Conservation (phyloP, 352 stramenopile species). For the Phytophthora meadii region DNA sequence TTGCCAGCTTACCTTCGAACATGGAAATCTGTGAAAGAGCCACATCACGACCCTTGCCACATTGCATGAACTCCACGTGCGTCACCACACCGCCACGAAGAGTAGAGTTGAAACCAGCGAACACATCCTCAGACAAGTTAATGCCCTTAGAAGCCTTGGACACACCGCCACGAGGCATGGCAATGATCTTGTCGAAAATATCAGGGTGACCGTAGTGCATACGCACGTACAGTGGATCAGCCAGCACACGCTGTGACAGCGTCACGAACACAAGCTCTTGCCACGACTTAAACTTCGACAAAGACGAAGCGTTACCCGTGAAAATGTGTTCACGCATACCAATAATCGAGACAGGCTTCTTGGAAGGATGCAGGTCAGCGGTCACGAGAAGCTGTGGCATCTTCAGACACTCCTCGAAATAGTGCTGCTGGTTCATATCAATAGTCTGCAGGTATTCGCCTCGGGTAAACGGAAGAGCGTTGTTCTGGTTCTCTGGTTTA, state of each 20-base stretch:
- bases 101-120: conserved; percentile 78
- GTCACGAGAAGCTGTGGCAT: conserved; percentile 82
- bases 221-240: conserved; percentile 74
- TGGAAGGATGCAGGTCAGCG: conserved; percentile 67
- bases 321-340: conserved; percentile 89
- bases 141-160: conserved; percentile 84
- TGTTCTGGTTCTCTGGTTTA: conserved; percentile 91
- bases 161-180: conserved; percentile 72
- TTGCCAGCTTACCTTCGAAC: conserved; percentile 83
- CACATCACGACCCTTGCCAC: conserved; percentile 83
- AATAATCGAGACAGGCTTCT: conserved; percentile 81
- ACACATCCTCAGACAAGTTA: conserved; percentile 86
- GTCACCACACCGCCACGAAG: conserved; percentile 73
- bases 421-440: conserved; percentile 92
- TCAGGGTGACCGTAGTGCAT: conserved; percentile 89
- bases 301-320: conserved; percentile 76
- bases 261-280: conserved; percentile 86
- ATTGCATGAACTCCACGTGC: conserved; percentile 85
- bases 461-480: conserved; percentile 85
- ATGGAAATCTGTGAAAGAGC: conserved; percentile 83
- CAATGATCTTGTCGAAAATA: conserved; percentile 84
- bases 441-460: conserved; percentile 91
- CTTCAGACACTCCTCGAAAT: conserved; percentile 90
- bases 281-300: conserved; percentile 86
- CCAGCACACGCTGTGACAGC: conserved; percentile 77